A percentile compares a stretch with the other conserved stretches of the same genome.
Evolutionary conservation across 75 land plant species (phyloP).

Genomic region (Azolla pinnata): DNA sequence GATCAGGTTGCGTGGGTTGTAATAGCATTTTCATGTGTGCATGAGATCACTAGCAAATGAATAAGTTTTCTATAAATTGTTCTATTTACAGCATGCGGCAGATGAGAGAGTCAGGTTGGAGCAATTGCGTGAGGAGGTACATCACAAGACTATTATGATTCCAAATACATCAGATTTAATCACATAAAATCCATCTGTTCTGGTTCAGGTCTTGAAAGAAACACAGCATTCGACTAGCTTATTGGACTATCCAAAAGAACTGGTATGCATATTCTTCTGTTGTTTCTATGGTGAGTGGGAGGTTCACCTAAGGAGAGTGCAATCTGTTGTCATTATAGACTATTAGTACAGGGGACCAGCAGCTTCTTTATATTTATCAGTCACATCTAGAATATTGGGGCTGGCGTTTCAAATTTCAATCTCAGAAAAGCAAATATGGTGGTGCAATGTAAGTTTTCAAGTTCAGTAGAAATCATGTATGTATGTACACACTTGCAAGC

Average conservation of each 20-base stretch:
- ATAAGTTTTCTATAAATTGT: too few species aligned
- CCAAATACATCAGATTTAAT: too few species aligned
- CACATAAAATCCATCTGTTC: too few species aligned
- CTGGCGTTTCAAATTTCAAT: constrained; percentile 62
- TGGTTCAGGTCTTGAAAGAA: constrained; percentile 59
- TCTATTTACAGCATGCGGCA: constrained; percentile 98
- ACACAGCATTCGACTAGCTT: constrained; percentile 39
- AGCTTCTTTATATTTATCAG: constrained; percentile 63
- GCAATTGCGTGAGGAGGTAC: constrained; percentile 68
- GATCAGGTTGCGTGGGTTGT: constrained; percentile 59
- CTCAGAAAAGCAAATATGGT: too few species aligned
- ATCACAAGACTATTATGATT: background rate
- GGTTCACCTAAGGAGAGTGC: background rate
- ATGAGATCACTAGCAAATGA: background rate
- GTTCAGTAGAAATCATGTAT: too few species aligned
- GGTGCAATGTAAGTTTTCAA: too few species aligned
- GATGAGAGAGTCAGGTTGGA: constrained; percentile 95
- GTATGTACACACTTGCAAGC: background rate
- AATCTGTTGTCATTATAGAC: background rate
- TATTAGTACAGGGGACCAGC: constrained; percentile 37
- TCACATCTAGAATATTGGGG: constrained; percentile 78
- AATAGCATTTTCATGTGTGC: background rate
- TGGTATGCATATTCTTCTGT: constrained; percentile 40
- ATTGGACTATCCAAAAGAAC: constrained; percentile 54
- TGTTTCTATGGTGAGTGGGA: background rate